Percentiles rank a stretch among this genome's conserved stretches.
Conservation (phyloP, 73 alveolate genomes). For the Symbiodinium natans region DNA sequence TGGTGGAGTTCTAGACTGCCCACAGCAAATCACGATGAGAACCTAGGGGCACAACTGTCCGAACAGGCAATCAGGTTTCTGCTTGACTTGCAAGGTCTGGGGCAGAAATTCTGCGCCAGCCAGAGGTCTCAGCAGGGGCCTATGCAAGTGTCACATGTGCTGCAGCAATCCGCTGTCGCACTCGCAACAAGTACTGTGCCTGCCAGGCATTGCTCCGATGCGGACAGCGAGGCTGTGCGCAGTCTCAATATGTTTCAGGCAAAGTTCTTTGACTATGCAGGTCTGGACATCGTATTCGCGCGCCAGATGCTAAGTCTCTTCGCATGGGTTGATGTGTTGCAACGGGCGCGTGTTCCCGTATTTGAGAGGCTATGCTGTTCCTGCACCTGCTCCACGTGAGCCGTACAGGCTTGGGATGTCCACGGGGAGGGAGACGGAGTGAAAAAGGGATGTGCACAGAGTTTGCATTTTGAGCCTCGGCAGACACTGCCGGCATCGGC, state of each 20-base stretch:
- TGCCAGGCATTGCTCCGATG: slow-evolving; percentile 43
- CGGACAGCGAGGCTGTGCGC: slow-evolving; percentile 40
- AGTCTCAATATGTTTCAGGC: not conserved
- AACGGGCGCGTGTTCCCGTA: not conserved
- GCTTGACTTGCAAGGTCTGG: slow-evolving; percentile 19
- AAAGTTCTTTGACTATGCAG: not conserved
- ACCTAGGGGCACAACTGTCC: too few species aligned
- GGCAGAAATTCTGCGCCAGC: slow-evolving; percentile 43
- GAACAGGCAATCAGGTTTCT: too few species aligned
- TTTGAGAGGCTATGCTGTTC: slow-evolving; percentile 43
- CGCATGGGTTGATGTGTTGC: not conserved
- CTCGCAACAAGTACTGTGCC: not conserved
- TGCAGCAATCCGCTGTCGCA: not conserved
- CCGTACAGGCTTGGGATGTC: slow-evolving; percentile 19
- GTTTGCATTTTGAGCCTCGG: too few species aligned
- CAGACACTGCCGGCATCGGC: not conserved
- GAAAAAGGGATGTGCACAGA: too few species aligned
- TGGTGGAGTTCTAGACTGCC: too few species aligned
- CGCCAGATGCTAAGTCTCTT: slow-evolving; percentile 1
- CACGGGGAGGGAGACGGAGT: too few species aligned
- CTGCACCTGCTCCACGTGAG: slow-evolving; percentile 78
- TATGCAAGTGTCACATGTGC: not conserved
- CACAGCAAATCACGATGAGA: too few species aligned
- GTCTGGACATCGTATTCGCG: slow-evolving; percentile 68
- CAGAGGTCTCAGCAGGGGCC: slow-evolving; percentile 37